Evolutionary conservation across 2,329 filamentous ascomycete species (phyloP).

Genomic region (Aspergillus spinulosporus): DNA sequence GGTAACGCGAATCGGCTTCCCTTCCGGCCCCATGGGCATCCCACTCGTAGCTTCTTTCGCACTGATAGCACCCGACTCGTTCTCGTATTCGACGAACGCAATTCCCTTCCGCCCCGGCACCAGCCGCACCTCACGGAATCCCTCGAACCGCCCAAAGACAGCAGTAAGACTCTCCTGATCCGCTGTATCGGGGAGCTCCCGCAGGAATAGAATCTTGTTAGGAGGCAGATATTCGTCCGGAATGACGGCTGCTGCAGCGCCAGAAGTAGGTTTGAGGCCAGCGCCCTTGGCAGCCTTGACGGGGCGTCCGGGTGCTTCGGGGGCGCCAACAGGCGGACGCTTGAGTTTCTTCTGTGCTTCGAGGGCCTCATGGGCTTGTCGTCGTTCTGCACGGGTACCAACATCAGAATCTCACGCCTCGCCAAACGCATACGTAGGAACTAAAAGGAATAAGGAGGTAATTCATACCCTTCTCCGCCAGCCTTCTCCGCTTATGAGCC

Average conservation of each 20-base stretch:
- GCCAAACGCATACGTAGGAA: not conserved
- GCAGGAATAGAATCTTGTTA: slow-evolving; percentile 94
- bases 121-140: slow-evolving; percentile 87
- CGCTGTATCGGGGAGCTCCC: slow-evolving; percentile 86
- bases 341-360: slow-evolving; percentile 77
- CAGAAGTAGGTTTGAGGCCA: slow-evolving; percentile 74
- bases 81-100: slow-evolving; percentile 95
- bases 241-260: slow-evolving; percentile 68
- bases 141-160: slow-evolving; percentile 86
- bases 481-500: slow-evolving; percentile 75
- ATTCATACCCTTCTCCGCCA: slow-evolving; percentile 80
- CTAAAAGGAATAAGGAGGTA: not conserved
- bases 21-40: slow-evolving; percentile 72
- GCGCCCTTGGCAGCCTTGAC: slow-evolving; percentile 69
- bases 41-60: slow-evolving; percentile 92
- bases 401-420: not conserved
- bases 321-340: slow-evolving; percentile 55
- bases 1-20: slow-evolving; percentile 85
- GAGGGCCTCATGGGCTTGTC: slow-evolving; percentile 77
- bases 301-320: slow-evolving; percentile 54
- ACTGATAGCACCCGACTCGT: slow-evolving; percentile 81
- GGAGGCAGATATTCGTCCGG: slow-evolving; percentile 98
- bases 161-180: slow-evolving; percentile 75
- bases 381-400: slow-evolving; percentile 55
- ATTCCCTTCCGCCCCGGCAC: slow-evolving; percentile 86